Evolutionary conservation across 306 rosid species (phyloP).

Genomic region (Fragaria nilgerrensis): DNA sequence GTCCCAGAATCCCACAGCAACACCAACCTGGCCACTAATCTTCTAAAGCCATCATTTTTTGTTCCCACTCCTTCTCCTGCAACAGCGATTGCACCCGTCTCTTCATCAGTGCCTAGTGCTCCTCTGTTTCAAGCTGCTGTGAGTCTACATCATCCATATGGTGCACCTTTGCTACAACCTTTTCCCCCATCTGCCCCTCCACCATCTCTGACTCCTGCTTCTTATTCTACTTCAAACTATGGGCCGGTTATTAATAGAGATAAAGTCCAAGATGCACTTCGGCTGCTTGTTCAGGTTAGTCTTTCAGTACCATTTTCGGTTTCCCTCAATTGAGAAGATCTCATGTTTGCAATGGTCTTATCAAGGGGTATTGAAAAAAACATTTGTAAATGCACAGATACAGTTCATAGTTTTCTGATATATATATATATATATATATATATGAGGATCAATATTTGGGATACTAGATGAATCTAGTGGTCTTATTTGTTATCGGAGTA

Average conservation of each 20-base stretch:
- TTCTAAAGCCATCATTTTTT: constrained; percentile 70
- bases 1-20: constrained; percentile 43
- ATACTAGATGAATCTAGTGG: background rate
- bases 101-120: constrained; percentile 48
- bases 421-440: too few species aligned
- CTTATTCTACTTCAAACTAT: constrained; percentile 28
- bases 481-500: background rate
- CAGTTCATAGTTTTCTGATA: background rate
- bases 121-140: constrained; percentile 46
- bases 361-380: background rate
- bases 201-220: constrained; percentile 64
- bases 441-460: background rate
- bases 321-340: constrained; percentile 23
- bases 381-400: background rate
- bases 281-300: constrained; percentile 70
- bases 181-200: constrained; percentile 85
- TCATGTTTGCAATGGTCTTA: background rate
- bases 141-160: constrained; percentile 65
- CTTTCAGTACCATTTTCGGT: background rate
- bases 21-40: constrained; percentile 50
- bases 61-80: constrained; percentile 39
- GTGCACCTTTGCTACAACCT: constrained; percentile 77
- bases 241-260: constrained; percentile 57
- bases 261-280: constrained; percentile 78
- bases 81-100: constrained; percentile 46